A percentile compares a stretch with the other conserved stretches of the same genome.
Conservation (phyloP, 2,329 filamentous ascomycete species). For the Penicillium hesseltinei region DNA sequence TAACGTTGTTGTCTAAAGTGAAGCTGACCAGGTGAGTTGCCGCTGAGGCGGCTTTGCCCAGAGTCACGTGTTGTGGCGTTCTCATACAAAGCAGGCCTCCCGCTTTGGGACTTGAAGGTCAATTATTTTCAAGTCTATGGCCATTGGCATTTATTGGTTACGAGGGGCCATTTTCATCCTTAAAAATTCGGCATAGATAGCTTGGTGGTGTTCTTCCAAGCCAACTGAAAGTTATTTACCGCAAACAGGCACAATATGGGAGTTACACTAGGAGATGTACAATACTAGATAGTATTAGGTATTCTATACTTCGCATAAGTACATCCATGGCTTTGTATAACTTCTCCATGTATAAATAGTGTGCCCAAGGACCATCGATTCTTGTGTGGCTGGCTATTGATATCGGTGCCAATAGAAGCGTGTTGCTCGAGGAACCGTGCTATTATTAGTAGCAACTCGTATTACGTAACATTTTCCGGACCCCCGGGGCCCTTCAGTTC, state of each 20-base stretch:
- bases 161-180: not conserved
- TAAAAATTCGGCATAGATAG: too few species aligned
- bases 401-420: not conserved
- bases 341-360: not conserved
- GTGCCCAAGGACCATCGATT: too few species aligned
- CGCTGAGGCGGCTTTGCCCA: constrained; percentile 19
- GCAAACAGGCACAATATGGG: constrained; percentile 1
- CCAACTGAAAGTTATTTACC: not conserved
- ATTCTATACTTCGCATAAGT: not conserved
- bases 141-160: not conserved
- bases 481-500: not conserved
- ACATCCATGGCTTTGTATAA: not conserved
- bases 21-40: constrained; percentile 26
- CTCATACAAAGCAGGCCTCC: constrained; percentile 12
- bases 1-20: constrained; percentile 10
- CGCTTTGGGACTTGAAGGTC: not conserved
- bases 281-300: not conserved
- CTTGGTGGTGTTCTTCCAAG: not conserved
- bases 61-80: constrained; percentile 26
- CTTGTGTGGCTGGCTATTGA: not conserved
- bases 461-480: not conserved
- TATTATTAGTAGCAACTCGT: not conserved
- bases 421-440: constrained; percentile 6
- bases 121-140: not conserved
- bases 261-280: not conserved